Conservation (phyloP, 768 basidiomycete species). For the Exsudoporus frostii region DNA sequence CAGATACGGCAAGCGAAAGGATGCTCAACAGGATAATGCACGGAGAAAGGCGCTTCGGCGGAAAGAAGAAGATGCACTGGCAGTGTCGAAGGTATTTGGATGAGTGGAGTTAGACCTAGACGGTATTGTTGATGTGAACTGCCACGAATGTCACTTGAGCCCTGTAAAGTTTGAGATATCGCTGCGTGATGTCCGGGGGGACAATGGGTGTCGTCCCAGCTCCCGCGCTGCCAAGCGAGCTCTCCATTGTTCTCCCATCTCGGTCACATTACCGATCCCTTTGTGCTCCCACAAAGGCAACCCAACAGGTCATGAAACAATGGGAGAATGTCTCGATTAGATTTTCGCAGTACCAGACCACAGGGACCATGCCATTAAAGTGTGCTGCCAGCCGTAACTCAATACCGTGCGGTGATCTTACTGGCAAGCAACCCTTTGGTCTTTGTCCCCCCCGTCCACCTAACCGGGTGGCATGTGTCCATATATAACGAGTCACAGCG, state of each 20-base stretch:
- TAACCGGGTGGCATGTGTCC: slow-evolving; percentile 26
- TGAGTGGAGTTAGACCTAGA: slow-evolving; percentile 40
- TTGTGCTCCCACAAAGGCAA: slow-evolving; percentile 32
- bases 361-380: neutral
- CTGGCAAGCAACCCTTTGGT: slow-evolving; percentile 4
- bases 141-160: neutral
- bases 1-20: slow-evolving; percentile 81
- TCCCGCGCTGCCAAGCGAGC: slow-evolving; percentile 14
- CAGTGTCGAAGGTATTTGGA: slow-evolving; percentile 86
- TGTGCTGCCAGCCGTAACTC: neutral
- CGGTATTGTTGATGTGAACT: neutral
- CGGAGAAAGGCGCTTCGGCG: slow-evolving; percentile 61
- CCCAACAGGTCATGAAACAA: slow-evolving; percentile 24
- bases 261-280: slow-evolving; percentile 14
- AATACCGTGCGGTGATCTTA: slow-evolving; percentile 3
- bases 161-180: neutral
- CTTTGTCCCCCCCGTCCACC: slow-evolving; percentile 31
- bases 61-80: slow-evolving; percentile 73
- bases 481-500: slow-evolving; percentile 25
- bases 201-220: slow-evolving; percentile 16
- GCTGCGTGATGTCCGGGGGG: neutral
- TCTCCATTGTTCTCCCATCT: slow-evolving; percentile 31
- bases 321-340: neutral
- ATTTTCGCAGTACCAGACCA: neutral
- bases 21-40: slow-evolving; percentile 64